Evolutionary conservation across 495 filamentous ascomycete genomes (phyloP).

Genomic region (Talaromyces ruber): DNA sequence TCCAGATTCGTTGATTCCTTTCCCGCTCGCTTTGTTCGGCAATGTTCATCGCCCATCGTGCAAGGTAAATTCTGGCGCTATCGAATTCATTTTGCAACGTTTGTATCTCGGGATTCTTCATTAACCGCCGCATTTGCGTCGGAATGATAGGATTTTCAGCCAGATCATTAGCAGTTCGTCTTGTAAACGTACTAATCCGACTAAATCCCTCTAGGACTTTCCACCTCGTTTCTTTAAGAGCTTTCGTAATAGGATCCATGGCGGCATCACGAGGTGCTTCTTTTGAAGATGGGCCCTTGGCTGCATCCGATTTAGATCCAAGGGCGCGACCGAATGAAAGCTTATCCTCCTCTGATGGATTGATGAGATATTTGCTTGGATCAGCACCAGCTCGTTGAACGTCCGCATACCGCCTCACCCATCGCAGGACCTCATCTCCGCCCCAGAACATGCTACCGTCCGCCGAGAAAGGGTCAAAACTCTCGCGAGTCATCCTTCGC

Average conservation of each 20-base stretch:
- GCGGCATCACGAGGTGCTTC: constrained; percentile 49
- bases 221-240: constrained; percentile 93
- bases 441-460: constrained; percentile 90
- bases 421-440: constrained; percentile 88
- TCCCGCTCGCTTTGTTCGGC: constrained; percentile 92
- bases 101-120: constrained; percentile 91
- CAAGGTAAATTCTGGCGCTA: constrained; percentile 86
- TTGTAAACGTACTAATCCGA: constrained; percentile 91
- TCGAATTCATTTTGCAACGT: constrained; percentile 95
- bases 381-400: constrained; percentile 80
- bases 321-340: constrained; percentile 59
- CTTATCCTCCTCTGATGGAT: constrained; percentile 77
- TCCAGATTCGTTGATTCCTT: constrained; percentile 78
- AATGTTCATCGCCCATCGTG: constrained; percentile 97
- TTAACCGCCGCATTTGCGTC: constrained; percentile 72
- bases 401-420: constrained; percentile 74
- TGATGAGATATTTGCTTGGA: constrained; percentile 80
- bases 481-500: constrained; percentile 71
- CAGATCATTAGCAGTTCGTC: constrained; percentile 84
- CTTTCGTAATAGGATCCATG: constrained; percentile 96
- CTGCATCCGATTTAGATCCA: constrained; percentile 25
- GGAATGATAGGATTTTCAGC: constrained; percentile 83
- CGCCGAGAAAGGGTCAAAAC: constrained; percentile 84
- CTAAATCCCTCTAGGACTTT: constrained; percentile 90
- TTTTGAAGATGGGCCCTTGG: constrained; percentile 17